Base-by-base conservation (phyloP, 164 flowering plant genomes). In the Chimonanthus salicifolius region DNA sequence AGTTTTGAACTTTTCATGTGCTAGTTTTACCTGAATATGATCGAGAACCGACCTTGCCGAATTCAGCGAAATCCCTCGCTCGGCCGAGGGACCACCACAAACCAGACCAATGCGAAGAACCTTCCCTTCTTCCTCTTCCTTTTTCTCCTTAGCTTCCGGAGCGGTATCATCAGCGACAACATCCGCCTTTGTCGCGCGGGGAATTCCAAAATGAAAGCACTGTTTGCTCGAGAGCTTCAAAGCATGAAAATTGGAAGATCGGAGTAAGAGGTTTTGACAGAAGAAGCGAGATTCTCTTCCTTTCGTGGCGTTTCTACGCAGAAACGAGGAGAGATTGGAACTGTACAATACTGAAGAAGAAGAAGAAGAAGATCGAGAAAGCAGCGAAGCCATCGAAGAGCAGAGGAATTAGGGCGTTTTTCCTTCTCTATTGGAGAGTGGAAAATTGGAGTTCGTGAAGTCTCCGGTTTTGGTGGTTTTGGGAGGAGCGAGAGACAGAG, bases 31-130 rank as follows among this genome's bases (percentile, higher is more conserved):
- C 94, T 91, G 90, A 21, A 91, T 86, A 73, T 94, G 92, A 89
- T 94, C 97, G 72, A 94, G 85, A 74, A 94, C 94, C n/a, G 97
- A 94, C 74, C 98, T 77, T 6, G 95, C 97, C 15, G 98, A 94
- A 74, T 92, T 94, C 68, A 94, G 87, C 2, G 98, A 94, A 68
- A 94, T 90, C 48, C 97, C 98, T 4, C 95, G 91, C 87, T 94
- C 98, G 1, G 90, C 89, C 5, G 98, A 94, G 0, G 97, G 98
- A 47, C 97, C 98, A 5, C 98, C 98, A 47, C 98, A 94, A 6
- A 94, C 76, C 15, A 94, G 16, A 58, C 98, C 97, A 45, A 92
- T 90, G 74, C 84, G 84, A 71, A 94, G 75, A 49, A 83, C 82
- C 73, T 82, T 75, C 21, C 60, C 81, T 21, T 69, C 63, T 74